These are phyloP conservation scores for Dactylonectria estremocensis DNA, from an alignment of 2,329 filamentous ascomycete species.

Conservation along the genomic window DNA sequence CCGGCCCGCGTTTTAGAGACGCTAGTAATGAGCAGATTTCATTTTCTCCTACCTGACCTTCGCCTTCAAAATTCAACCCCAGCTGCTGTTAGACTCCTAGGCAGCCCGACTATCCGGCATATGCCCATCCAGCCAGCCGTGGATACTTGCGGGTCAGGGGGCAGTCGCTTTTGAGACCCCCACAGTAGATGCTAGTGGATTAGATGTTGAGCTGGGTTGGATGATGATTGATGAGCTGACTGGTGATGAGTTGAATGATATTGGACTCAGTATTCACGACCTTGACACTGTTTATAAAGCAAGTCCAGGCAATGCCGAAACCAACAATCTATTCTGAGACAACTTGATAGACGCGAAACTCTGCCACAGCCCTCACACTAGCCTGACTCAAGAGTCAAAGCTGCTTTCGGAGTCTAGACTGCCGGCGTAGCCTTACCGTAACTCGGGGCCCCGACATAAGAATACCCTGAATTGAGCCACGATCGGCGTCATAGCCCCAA, in stretches of 20 bases:
- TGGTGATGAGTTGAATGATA: no score
- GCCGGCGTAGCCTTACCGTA: not conserved
- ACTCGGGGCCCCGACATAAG: not conserved
- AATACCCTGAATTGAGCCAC: not conserved
- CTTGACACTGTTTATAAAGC: no score
- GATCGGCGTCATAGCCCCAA: not conserved
- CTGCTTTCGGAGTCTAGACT: not conserved
- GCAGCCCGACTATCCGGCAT: constrained; percentile 74
- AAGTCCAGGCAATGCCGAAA: no score
- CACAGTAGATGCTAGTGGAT: no score
- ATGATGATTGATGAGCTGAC: no score
- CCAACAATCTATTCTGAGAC: constrained; percentile 14
- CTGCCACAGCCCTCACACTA: constrained; percentile 1
- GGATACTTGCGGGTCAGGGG: constrained; percentile 9
- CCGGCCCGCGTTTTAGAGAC: no score
- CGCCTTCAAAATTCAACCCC: constrained; percentile 20
- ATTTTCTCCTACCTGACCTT: constrained; percentile 21
- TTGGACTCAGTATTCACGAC: no score
- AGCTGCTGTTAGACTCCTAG: constrained; percentile 71
- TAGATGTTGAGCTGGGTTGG: no score
- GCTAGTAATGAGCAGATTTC: no score
- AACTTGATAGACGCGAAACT: not conserved
- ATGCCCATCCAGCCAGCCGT: constrained; percentile 5
- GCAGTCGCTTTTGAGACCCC: no score
- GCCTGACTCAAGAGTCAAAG: not conserved